Base-by-base conservation (phyloP, 371 early-diverging fungal genomes). In the Sporodiniella umbellata region DNA sequence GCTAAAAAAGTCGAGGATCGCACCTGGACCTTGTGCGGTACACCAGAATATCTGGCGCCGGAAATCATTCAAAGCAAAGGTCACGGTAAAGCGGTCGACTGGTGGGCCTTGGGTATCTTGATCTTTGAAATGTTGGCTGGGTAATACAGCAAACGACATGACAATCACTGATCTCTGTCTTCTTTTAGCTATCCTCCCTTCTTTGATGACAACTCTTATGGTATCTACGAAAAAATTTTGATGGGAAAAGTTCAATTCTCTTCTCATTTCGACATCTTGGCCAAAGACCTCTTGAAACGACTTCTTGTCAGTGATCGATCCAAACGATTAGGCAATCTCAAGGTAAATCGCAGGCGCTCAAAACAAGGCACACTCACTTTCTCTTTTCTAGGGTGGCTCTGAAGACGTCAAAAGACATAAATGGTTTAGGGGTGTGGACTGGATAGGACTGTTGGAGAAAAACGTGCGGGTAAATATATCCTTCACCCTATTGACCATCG, bases 11-110 rank as follows among this genome's bases (percentile, higher is more conserved):
- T 70, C 2, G 64, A 58, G 2, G 67, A 70, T 59, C 82, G 89
- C 67, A 90, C 91, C 24, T 90, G 91, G 91, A 93, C 91, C n/a
- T 68, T 94, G 30, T 97, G 97, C 69, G 99, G 99, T n/a, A 98
- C 99, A 22, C 99, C 98, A 18, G 98, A 96, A 64, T 98, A 96
- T 58, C 58, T 88, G 52, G 95, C 98, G 8, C 98, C 99, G 10
- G 98, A 98, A 71, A 96, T 97, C 56, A 94, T 99, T 64, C 88
- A 90, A 69, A 87, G 90, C 46, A 89, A 92, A 74, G 96, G 93
- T 25, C 96, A 99, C 70, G 94, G 94, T 22, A 87, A 89, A 64
- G 88, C 93, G 4, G 99, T 95, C 12, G 99, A 99, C 74, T 95
- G 94, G 92, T 99, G 95, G 92, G 93, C 98, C 1, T 73, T 98